Conservation (phyloP, 2,329 filamentous ascomycete genomes). For the Microthyrium microscopicum region DNA sequence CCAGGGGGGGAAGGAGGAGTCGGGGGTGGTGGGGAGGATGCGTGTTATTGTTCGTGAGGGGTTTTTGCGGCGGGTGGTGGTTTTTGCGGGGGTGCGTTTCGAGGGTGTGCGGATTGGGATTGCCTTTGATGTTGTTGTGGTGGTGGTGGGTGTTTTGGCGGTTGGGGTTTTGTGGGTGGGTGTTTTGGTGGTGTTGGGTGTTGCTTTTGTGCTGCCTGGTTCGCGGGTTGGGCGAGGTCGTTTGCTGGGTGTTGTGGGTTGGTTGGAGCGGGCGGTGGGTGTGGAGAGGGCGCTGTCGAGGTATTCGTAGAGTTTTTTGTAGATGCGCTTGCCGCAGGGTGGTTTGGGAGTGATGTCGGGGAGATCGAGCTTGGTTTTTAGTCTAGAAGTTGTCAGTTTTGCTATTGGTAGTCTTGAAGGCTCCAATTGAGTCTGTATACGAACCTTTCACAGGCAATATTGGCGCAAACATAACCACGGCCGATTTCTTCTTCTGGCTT, state of each 20-base stretch:
- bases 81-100: conserved; percentile 6
- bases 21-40: conserved; percentile 26
- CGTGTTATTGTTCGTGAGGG: conserved; percentile 30
- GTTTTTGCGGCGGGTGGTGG: too few relatives aligned
- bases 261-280: conserved; percentile 12
- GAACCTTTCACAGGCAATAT: conserved; percentile 78
- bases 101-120: background rate
- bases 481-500: conserved; percentile 79
- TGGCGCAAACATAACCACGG: conserved; percentile 67
- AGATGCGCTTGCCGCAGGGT: conserved; percentile 62
- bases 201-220: conserved; percentile 13
- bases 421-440: conserved; percentile 13
- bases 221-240: background rate
- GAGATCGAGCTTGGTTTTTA: conserved; percentile 61
- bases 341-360: conserved; percentile 60
- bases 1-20: too few relatives aligned
- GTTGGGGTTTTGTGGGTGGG: background rate
- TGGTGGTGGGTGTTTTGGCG: background rate
- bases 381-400: conserved; percentile 26
- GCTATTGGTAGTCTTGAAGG: background rate
- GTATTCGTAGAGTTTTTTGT: conserved; percentile 69
- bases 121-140: background rate
- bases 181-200: conserved; percentile 7
- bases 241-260: conserved; percentile 18
- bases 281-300: conserved; percentile 39